A percentile compares a stretch with the other conserved stretches of the same genome.
These are phyloP conservation scores for Paramarasmius palmivorus DNA, from an alignment of 1,284 basidiomycete species.

Conservation along the genomic window DNA sequence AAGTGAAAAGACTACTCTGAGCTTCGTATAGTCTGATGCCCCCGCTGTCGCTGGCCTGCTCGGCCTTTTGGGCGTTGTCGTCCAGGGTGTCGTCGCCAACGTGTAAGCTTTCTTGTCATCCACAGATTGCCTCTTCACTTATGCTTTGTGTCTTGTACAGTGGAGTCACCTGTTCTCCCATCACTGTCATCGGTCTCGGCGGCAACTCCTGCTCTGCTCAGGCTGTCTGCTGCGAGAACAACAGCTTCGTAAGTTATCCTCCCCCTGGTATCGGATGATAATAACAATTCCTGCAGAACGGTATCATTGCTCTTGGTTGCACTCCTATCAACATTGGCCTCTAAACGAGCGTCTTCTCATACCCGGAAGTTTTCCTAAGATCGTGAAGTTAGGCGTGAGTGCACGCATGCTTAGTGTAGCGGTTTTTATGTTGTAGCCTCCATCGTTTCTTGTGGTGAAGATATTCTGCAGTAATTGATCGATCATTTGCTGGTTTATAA, in stretches of 20 bases:
- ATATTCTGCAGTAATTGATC: not conserved
- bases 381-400: not conserved
- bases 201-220: conserved; percentile 14
- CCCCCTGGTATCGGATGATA: conserved; percentile 8
- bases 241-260: conserved; percentile 13
- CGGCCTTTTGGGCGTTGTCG: conserved; percentile 23
- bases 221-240: conserved; percentile 18
- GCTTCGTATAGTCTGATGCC: conserved; percentile 5
- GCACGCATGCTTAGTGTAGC: not conserved
- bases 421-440: not conserved
- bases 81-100: conserved; percentile 13
- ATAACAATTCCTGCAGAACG: conserved; percentile 11
- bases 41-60: conserved; percentile 17
- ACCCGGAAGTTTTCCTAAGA: not conserved
- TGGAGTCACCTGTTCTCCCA: conserved; percentile 15
- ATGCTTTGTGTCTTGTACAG: conserved; percentile 19
- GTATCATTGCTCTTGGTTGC: conserved; percentile 31
- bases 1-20: not conserved
- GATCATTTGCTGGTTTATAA: not conserved
- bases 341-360: conserved; percentile 2
- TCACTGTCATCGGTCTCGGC: conserved; percentile 7
- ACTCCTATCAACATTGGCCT: conserved; percentile 27
- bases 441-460: not conserved
- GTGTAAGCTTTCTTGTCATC: conserved; percentile 8
- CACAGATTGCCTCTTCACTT: not conserved